Evolutionary conservation across 129 eudicot species (phyloP), one percentile per base, ranked within the genome.

Genomic region (Tanacetum coccineum): DNA sequence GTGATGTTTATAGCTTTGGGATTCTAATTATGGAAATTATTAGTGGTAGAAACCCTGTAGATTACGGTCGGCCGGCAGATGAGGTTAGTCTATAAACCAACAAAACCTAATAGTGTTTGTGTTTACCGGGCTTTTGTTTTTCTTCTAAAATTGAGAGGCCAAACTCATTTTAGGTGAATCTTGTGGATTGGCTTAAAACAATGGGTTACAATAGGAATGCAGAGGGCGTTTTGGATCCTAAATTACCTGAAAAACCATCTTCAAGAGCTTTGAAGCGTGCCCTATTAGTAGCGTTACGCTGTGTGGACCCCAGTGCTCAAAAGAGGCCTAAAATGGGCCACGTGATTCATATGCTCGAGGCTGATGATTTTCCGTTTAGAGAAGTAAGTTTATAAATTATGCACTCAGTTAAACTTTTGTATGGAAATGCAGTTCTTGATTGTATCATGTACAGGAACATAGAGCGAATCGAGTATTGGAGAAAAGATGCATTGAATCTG

Each of bases 241-340:
- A 87, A 68, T 45, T 91, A 83, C 77, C 90, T 11, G 94, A 91
- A 73, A 81, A 77, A 76, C 97, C 97, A 52, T 91, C 97, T 58
- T 91, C 97, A 25, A 79, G 97, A 78, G 96, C 96, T 40, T 59
- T 91, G 82, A 91, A 87, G 69, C 96, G 94, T 14, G 85, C 82
- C 22, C 82, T 91, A 47, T 68, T 91, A 54, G 96, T 91, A 45
- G 96, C 96, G 9, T 76, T 91, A 76, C 96, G 97, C 4, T 91
- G 97, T 42, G 96, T 87, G 19, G 97, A 91, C 52, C 97, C 97
- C 3, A 87, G 82, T 71, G 90, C 94, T 62, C 97, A 83, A 70
- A 91, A 91, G 79, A 81, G 97, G 76, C 97, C 97, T 3, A 87
- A 85, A 62, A 91, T 91, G 97, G 97, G 96, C 54, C 92, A 91